phyloP scores from a whole-genome alignment of 1,139 yeast genomes.

The Zygoascus sp. region DNA sequence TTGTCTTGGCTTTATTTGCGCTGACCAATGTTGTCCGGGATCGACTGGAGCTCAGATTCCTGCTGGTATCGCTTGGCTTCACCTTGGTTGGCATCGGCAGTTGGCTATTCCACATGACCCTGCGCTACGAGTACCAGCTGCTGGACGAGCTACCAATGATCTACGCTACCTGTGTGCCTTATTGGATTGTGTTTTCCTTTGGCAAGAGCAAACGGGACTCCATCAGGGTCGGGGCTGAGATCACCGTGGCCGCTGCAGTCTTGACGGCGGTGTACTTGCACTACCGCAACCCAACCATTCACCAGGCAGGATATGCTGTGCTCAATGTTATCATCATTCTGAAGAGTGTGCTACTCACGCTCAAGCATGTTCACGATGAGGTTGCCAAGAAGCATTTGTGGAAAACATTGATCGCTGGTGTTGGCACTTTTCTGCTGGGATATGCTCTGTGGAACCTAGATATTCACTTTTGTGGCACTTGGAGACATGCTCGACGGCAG shows the following conservation, averaged over 20 bases:
- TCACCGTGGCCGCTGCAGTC: slow-evolving; percentile 45
- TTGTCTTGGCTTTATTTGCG: slow-evolving; percentile 63
- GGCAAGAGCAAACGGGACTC: slow-evolving; percentile 42
- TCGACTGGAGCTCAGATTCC: slow-evolving; percentile 62
- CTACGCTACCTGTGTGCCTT: slow-evolving; percentile 92
- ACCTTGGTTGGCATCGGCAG: slow-evolving; percentile 86
- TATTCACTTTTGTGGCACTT: slow-evolving; percentile 67
- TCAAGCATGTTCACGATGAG: slow-evolving; percentile 47
- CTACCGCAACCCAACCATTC: slow-evolving; percentile 78
- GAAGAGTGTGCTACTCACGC: slow-evolving; percentile 50
- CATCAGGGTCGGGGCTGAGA: slow-evolving; percentile 30
- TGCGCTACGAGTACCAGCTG: slow-evolving; percentile 79
- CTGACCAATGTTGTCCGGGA: slow-evolving; percentile 57
- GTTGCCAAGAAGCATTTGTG: slow-evolving; percentile 47
- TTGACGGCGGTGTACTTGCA: slow-evolving; percentile 61
- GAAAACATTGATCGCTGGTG: slow-evolving; percentile 55
- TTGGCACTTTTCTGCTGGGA: slow-evolving; percentile 63
- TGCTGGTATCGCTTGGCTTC: slow-evolving; percentile 72
- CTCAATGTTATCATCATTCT: slow-evolving; percentile 59
- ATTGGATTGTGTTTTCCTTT: slow-evolving; percentile 82
- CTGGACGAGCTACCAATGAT: slow-evolving; percentile 97
- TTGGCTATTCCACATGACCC: slow-evolving; percentile 95
- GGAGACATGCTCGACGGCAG: slow-evolving; percentile 58
- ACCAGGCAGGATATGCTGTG: slow-evolving; percentile 71
- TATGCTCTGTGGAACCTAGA: slow-evolving; percentile 83